Evolutionary conservation across 306 rosid genomes (phyloP).

Genomic region (Vigna nakashimae): DNA sequence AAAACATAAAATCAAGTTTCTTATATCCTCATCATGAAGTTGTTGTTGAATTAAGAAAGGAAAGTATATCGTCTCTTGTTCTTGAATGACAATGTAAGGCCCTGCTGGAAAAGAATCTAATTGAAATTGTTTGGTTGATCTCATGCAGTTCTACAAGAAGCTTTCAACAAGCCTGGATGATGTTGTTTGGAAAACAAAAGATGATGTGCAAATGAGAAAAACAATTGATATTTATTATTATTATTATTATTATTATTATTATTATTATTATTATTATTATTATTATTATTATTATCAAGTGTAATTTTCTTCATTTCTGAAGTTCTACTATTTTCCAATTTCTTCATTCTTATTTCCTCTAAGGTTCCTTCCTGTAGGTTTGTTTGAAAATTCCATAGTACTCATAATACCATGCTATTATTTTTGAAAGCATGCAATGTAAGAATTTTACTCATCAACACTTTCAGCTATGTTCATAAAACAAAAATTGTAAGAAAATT

Average conservation of each 20-base stretch:
- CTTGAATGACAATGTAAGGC: background rate
- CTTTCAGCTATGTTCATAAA: conserved; percentile 41
- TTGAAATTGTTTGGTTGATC: conserved; percentile 16
- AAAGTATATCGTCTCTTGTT: background rate
- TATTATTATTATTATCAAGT: background rate
- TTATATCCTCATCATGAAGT: too few relatives aligned
- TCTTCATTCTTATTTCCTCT: conserved; percentile 37
- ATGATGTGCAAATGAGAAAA: conserved; percentile 67
- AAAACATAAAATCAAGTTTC: too few relatives aligned
- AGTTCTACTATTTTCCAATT: conserved; percentile 28
- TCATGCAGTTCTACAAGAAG: conserved; percentile 84
- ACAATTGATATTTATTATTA: conserved; percentile 41
- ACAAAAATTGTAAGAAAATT: conserved; percentile 15
- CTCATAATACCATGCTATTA: conserved; percentile 47
- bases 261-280: background rate
- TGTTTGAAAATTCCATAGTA: conserved; percentile 42
- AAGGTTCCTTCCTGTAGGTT: conserved; percentile 27
- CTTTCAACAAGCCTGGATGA: conserved; percentile 83
- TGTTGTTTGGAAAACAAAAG: conserved; percentile 96
- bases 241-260: background rate
- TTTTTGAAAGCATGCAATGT: conserved; percentile 54
- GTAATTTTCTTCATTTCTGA: conserved; percentile 38
- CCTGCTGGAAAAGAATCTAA: conserved; percentile 7
- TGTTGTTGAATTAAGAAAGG: background rate
- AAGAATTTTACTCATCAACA: conserved; percentile 22